Evolutionary conservation across 257 asterid genomes (phyloP), one percentile per base, ranked within the genome.

Genomic region (Osmanthus fragrans): DNA sequence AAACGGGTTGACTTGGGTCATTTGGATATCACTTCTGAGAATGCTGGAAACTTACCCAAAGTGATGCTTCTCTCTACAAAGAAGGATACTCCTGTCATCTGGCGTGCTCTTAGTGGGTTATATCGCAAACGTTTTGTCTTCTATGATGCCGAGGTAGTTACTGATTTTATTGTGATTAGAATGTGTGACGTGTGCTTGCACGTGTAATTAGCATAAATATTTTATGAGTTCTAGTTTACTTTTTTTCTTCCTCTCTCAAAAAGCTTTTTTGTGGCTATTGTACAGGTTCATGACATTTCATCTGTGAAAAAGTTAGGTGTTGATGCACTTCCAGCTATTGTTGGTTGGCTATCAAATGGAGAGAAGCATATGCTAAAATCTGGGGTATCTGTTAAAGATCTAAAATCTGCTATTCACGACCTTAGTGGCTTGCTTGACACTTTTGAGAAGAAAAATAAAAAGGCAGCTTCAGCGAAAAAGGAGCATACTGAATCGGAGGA

Each of bases 61-160:
- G 96, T 96, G 72, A 73, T 93, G 83, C 97, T 96, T 78, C 86
- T 96, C 73, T 93, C 99, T 5, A 82, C 96, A n/a, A 96, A 96
- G 91, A 90, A 87, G 79, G 91, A 73, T 79, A 92, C 97, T 23
- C 99, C 99, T 3, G 88, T 89, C 39, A 96, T 96, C 72, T 96
- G 99, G 99, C 96, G 94, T 64, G 90, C 86, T 47, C 89, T 95
- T 65, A 93, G 97, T 77, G 99, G 99, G 80, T 81, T 95, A 80
- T 89, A 88, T 81, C 89, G 68, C 83, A 89, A 89, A 69, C 90
- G 89, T n/a, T 85, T 90, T 56, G 58, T 70, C 49, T 90, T 96
- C 90, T 90, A 86, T n/a, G 94, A 96, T 74, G 90, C 91, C 2
- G 86, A 90, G 99, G 99, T 96, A 85, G 70, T 33, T 37, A 10